Evolutionary conservation across 768 basidiomycete genomes (phyloP).

Genomic region (Macrolepiota dolichaula): DNA sequence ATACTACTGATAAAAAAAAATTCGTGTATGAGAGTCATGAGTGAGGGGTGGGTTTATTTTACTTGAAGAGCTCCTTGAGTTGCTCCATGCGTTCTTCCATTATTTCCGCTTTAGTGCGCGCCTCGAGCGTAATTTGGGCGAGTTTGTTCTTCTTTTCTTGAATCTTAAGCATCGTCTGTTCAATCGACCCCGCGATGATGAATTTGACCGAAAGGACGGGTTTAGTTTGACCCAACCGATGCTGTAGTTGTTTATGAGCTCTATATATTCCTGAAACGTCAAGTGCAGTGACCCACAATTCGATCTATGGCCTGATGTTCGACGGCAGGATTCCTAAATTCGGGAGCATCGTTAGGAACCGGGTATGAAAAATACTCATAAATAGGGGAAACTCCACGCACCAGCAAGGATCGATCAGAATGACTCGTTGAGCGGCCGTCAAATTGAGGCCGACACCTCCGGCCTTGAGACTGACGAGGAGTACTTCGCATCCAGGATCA

Average conservation of each 20-base stretch:
- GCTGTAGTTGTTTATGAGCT: slow-evolving; percentile 41
- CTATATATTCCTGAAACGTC: background rate
- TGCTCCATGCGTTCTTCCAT: slow-evolving; percentile 87
- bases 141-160: slow-evolving; percentile 93
- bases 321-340: slow-evolving; percentile 86
- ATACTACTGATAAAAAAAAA: slow-evolving; percentile 23
- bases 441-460: slow-evolving; percentile 97
- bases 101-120: slow-evolving; percentile 85
- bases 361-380: background rate
- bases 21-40: slow-evolving; percentile 29
- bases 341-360: slow-evolving; percentile 4
- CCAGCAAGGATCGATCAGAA: slow-evolving; percentile 98
- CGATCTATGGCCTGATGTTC: slow-evolving; percentile 98
- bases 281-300: slow-evolving; percentile 59
- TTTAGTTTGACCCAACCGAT: slow-evolving; percentile 91
- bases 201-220: slow-evolving; percentile 91
- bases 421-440: slow-evolving; percentile 90
- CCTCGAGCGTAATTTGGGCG: slow-evolving; percentile 90
- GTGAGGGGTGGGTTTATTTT: slow-evolving; percentile 19
- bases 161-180: slow-evolving; percentile 87
- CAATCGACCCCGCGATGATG: slow-evolving; percentile 93
- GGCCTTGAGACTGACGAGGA: slow-evolving; percentile 93
- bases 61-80: slow-evolving; percentile 64
- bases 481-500: slow-evolving; percentile 88
- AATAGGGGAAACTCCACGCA: slow-evolving; percentile 24